These are phyloP conservation scores for Paecilomyces niveus DNA, from an alignment of 2,329 filamentous ascomycete genomes.

Conservation along the genomic window DNA sequence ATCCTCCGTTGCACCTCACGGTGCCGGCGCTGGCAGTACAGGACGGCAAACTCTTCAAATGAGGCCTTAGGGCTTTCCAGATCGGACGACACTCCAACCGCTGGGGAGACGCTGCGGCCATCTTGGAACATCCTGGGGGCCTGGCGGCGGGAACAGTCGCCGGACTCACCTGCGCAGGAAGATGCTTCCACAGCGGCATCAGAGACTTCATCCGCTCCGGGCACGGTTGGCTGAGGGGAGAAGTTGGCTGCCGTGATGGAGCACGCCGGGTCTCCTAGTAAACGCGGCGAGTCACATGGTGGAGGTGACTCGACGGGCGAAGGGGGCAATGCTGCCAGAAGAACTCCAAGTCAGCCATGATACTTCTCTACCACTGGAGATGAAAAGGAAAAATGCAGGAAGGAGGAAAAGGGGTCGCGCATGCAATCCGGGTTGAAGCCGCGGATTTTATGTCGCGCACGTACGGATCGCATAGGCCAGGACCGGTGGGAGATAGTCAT, in stretches of 20 bases:
- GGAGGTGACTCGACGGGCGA: constrained; percentile 22
- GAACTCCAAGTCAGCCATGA: neutral
- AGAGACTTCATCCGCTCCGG: constrained; percentile 4
- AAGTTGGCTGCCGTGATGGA: constrained; percentile 16
- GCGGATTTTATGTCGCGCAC: constrained; percentile 10
- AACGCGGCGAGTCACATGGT: constrained; percentile 27
- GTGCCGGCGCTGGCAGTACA: constrained; percentile 35
- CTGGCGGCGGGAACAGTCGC: constrained; percentile 7
- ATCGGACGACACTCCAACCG: constrained; percentile 4
- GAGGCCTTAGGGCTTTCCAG: constrained; percentile 21
- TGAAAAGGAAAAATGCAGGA: constrained; percentile 13
- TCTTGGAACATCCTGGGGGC: neutral
- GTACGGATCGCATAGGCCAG: constrained; percentile 30
- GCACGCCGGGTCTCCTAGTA: constrained; percentile 16
- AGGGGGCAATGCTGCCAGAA: constrained; percentile 22
- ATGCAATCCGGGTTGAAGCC: constrained; percentile 2
- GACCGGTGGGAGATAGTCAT: constrained; percentile 26
- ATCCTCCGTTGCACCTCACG: constrained; percentile 34
- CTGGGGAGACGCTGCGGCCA: neutral
- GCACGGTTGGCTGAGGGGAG: constrained; percentile 13
- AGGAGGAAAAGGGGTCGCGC: constrained; percentile 3
- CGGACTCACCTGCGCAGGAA: constrained; percentile 28
- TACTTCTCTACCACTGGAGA: constrained; percentile 6
- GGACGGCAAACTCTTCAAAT: constrained; percentile 38
- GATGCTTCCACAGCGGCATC: constrained; percentile 11